phyloP scores from a whole-genome alignment of 176 grass and related monocot species.

The Aegilops longissima region DNA sequence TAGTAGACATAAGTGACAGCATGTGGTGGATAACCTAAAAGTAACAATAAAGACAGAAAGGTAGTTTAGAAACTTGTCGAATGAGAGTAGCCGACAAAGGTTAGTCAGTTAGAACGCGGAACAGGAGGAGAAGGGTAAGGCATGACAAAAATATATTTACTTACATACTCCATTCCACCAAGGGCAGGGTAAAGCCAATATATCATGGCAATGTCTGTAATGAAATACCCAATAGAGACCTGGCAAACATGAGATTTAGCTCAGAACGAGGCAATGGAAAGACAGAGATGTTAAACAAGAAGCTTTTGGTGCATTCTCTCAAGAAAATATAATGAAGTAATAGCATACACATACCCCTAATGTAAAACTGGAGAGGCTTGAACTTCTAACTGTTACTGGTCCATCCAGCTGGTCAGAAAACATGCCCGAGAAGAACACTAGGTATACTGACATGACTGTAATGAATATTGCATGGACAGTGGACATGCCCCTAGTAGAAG shows the following conservation, averaged over 20 bases:
- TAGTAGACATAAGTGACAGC: conserved; percentile 68
- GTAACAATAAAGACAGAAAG: conserved; percentile 5
- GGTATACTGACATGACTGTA: conserved; percentile 71
- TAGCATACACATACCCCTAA: conserved; percentile 74
- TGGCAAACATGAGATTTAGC: conserved; percentile 43
- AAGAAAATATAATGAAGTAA: neutral
- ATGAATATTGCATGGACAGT: conserved; percentile 91
- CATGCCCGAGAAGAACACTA: conserved; percentile 85
- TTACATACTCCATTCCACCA: conserved; percentile 95
- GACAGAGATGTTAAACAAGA: neutral
- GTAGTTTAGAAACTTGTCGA: neutral
- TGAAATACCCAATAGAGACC: conserved; percentile 94
- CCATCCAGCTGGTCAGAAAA: conserved; percentile 79
- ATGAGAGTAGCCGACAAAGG: neutral
- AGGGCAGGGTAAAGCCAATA: conserved; percentile 94
- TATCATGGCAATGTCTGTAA: conserved; percentile 86
- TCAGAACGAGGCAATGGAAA: conserved; percentile 3
- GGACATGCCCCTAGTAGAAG: conserved; percentile 82
- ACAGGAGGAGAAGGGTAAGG: neutral
- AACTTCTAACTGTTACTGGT: conserved; percentile 74
- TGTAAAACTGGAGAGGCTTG: conserved; percentile 69
- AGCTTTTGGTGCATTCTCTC: neutral
- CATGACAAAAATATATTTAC: conserved; percentile 23
- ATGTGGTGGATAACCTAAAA: conserved; percentile 83
- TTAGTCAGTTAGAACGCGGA: neutral